phyloP scores from a whole-genome alignment of 192 early-diverging fungal species.

The Coemansia sp. region DNA sequence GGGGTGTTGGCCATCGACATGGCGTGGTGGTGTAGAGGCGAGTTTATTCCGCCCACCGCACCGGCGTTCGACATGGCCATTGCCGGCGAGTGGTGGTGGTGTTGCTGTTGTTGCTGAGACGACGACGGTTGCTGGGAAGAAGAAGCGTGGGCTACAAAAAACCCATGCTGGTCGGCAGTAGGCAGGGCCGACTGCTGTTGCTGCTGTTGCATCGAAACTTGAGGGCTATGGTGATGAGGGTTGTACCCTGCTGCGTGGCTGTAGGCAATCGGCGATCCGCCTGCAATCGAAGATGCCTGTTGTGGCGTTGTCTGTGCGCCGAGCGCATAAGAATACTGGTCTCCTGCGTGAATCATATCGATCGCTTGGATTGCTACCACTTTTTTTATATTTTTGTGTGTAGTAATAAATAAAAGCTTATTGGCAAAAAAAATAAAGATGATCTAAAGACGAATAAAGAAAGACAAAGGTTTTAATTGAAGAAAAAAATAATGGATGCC shows the following conservation, averaged over 20 bases:
- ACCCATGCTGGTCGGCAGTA: too few species aligned
- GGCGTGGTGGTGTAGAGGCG: constrained; percentile 19
- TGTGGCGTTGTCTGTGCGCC: constrained; percentile 22
- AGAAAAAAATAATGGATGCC: too few species aligned
- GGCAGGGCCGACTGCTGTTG: constrained; percentile 7
- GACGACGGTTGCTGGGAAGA: background rate
- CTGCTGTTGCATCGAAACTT: background rate
- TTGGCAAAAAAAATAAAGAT: background rate
- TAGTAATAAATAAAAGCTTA: background rate
- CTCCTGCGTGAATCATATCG: constrained; percentile 47
- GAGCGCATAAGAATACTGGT: constrained; percentile 42
- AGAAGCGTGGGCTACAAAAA: too few species aligned
- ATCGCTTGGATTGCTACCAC: background rate
- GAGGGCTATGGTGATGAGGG: constrained; percentile 7
- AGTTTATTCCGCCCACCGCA: constrained; percentile 14
- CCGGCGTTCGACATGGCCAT: background rate
- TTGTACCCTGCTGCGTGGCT: constrained; percentile 10
- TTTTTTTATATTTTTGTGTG: background rate
- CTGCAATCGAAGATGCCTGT: constrained; percentile 8
- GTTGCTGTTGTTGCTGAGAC: constrained; percentile 18
- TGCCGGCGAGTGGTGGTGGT: constrained; percentile 3
- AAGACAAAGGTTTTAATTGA: too few species aligned
- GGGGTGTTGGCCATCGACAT: constrained; percentile 8
- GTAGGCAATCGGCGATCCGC: constrained; percentile 24
- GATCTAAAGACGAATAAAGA: background rate